Conservation (phyloP, 2,329 filamentous ascomycete species). For the Cladosporium velox region DNA sequence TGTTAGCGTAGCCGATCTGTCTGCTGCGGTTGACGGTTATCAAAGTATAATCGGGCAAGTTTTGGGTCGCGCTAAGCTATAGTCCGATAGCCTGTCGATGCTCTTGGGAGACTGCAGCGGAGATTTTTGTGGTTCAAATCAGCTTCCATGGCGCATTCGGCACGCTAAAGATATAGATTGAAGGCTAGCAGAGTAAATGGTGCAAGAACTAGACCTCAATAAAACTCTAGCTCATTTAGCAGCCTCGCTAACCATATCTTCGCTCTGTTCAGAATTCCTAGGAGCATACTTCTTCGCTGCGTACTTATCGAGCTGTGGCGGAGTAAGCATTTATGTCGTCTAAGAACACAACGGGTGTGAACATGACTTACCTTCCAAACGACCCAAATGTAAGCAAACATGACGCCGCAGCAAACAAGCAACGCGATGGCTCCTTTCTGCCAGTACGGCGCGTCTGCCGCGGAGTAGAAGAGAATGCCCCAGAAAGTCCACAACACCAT, state of each 20-base stretch:
- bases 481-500: constrained; percentile 49
- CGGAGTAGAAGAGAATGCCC: constrained; percentile 46
- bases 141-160: too few relatives aligned
- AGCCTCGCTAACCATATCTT: background rate
- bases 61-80: background rate
- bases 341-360: background rate
- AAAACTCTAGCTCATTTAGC: background rate
- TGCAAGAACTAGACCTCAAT: fast-evolving
- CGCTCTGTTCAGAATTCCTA: background rate
- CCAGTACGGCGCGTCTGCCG: constrained; percentile 29
- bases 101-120: background rate
- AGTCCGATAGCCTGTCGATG: background rate
- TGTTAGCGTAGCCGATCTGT: constrained; percentile 70
- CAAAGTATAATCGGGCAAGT: background rate
- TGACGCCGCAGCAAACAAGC: constrained; percentile 18
- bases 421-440: constrained; percentile 29
- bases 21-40: constrained; percentile 72
- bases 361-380: background rate
- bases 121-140: background rate
- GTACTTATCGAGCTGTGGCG: background rate
- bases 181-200: background rate
- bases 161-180: too few relatives aligned
- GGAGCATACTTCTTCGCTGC: background rate
- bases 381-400: background rate
- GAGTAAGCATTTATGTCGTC: background rate